Conservation (phyloP, 1,139 yeast species). For the Arxiozyma slooffiae region DNA sequence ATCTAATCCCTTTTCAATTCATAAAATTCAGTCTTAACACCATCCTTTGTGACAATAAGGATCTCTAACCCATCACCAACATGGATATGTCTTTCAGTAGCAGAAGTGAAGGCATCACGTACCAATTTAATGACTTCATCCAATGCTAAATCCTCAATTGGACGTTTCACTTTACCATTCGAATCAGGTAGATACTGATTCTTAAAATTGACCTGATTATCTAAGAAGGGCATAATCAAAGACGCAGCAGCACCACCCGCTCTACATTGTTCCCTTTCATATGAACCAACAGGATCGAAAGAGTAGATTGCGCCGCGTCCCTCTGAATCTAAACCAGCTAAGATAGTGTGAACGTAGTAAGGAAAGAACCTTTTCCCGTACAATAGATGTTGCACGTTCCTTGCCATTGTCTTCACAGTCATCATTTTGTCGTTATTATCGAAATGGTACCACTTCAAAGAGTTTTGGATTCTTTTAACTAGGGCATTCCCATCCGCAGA, state of each 20-base stretch:
- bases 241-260: constrained; percentile 98
- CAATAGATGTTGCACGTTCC: constrained; percentile 80
- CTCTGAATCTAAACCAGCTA: constrained; percentile 90
- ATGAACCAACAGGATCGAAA: constrained; percentile 95
- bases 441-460: constrained; percentile 89
- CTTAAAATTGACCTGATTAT: constrained; percentile 91
- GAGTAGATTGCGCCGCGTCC: constrained; percentile 94
- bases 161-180: constrained; percentile 54
- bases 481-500: constrained; percentile 90
- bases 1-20: constrained; percentile 79
- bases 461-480: constrained; percentile 63
- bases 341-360: constrained; percentile 86
- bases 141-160: constrained; percentile 52
- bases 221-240: constrained; percentile 92
- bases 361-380: constrained; percentile 95
- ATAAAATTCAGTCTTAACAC: constrained; percentile 71
- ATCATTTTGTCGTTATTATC: constrained; percentile 64
- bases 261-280: constrained; percentile 93
- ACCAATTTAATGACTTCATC: constrained; percentile 84
- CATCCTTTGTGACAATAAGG: constrained; percentile 84
- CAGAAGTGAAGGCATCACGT: constrained; percentile 88
- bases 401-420: constrained; percentile 66
- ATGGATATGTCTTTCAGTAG: constrained; percentile 95
- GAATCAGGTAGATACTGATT: constrained; percentile 79
- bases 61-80: constrained; percentile 96